Evolutionary conservation across 371 early-diverging fungal species (phyloP), one percentile per base, ranked within the genome.

Genomic region (Mortierella polycephala): DNA sequence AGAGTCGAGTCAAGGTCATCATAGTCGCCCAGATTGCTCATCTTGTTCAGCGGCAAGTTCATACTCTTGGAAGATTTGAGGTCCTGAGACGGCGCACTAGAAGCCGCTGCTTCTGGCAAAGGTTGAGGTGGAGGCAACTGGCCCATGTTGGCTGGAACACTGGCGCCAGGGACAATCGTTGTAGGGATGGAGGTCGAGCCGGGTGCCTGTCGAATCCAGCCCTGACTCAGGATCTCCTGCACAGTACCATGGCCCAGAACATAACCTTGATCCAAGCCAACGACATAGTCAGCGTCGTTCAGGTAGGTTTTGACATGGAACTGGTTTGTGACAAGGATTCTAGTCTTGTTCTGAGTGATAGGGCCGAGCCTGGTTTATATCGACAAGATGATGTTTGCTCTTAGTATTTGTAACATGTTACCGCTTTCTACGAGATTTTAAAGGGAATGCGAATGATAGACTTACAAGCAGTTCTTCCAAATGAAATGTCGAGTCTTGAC

Each of bases 381-480:
- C 8, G 23, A 10, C n/a, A 37, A 40, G 0, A 44, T n/a, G 37
- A 18, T 49, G 18, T 53, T n/a, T 10, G 42, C 5, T 21, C 16
- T 62, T 52, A 13, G n/a, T 5, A 50, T 16, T 9, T 44, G 45
- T n/a, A 37, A 12, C 1, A 4, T 20, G 10, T 4, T 42, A 23
- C 18, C 16, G n/a, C 8, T 44, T 14, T 4, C 11, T 51, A 6
- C 14, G 49, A 44, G n/a, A 8, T 30, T 1, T 30, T 30, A 30
- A 30, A 30, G 30, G 30, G 30, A 40, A 21, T 46, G 5, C 39
- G 23, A 20, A 37, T n/a, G 14, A 8, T 30, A 16, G 6, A 65
- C 75, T 44, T 71, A 77, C 77, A 79, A 6, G 47, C 80, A 79
- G 57, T 79, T 79, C 60, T 73, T 79, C 80, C 73, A 79, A 52